Base-by-base conservation (phyloP, 805 yeast species). In the Dipodascus albidus region DNA sequence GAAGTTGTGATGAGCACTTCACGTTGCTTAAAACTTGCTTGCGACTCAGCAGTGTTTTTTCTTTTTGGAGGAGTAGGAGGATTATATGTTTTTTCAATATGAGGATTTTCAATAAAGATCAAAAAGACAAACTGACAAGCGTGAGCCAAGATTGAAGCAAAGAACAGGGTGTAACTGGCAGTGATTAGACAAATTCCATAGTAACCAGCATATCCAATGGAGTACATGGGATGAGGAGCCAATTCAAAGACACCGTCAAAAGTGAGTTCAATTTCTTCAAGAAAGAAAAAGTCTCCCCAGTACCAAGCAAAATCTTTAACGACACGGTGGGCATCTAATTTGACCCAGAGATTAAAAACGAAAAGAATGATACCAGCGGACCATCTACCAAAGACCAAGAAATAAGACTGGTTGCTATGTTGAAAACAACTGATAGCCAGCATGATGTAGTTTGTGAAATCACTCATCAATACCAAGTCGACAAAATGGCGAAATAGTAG, bases 241-340 rank as follows among this genome's bases (percentile, higher is more conserved):
- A 87, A 77, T 67, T 87, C 91, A 66, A 86, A 87, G 8, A 87
- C 93, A 47, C 95, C 96, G 65, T 87, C 95, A 68, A 87, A 87
- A 27, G 86, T 83, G 61, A 87, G 74, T 55, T 83, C 83, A 47
- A 74, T 68, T 54, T 79, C 81, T 64, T 85, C 85, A 53, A 88
- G 72, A 70, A 87, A 87, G 75, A 87, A 87, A 70, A 87, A 87
- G 68, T 87, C 96, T 23, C 96, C 96, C 96, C 96, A 87, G 67
- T 87, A 87, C 96, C 96, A 87, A 9, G 96, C 96, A 64, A 82
- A 87, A 64, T 87, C 96, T 66, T 87, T 86, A 55, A 87, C 89
- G 19, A 87, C 89, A 59, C 89, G 77, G 66, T 87, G 96, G 33
- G 95, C 95, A 66, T 87, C 90, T 22, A 86, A 70, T 65, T 87